These are phyloP conservation scores for Globisporangium nunn DNA, from an alignment of 352 stramenopile genomes.

Conservation along the genomic window DNA sequence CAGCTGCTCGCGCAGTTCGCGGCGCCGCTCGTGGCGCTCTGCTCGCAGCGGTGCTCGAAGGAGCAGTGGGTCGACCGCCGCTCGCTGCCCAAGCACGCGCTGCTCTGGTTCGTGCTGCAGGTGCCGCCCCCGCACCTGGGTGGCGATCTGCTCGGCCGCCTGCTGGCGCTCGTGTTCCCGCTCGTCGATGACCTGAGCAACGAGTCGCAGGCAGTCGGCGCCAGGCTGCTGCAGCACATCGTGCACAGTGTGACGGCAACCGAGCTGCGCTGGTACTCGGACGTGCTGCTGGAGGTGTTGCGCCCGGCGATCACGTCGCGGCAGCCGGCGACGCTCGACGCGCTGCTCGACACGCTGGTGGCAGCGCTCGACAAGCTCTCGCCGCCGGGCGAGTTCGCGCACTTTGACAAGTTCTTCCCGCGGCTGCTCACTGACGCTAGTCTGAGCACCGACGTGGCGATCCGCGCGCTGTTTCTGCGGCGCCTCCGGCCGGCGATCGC, in stretches of 20 bases:
- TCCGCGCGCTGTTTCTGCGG: slow-evolving; percentile 53
- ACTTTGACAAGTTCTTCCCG: slow-evolving; percentile 66
- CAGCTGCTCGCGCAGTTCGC: slow-evolving; percentile 26
- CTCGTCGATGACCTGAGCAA: slow-evolving; percentile 69
- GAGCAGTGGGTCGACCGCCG: slow-evolving; percentile 48
- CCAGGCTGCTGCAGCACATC: slow-evolving; percentile 53
- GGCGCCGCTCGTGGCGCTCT: slow-evolving; percentile 32
- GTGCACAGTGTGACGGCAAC: slow-evolving; percentile 53
- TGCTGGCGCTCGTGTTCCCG: slow-evolving; percentile 73
- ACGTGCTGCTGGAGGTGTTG: slow-evolving; percentile 73
- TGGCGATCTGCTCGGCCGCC: slow-evolving; percentile 59
- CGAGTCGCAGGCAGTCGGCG: slow-evolving; percentile 52
- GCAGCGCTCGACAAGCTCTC: slow-evolving; percentile 61
- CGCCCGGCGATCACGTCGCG: slow-evolving; percentile 52
- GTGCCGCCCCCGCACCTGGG: slow-evolving; percentile 53
- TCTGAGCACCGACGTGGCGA: slow-evolving; percentile 42
- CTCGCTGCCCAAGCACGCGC: slow-evolving; percentile 45
- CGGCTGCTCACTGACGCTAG: slow-evolving; percentile 60
- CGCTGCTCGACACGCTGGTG: slow-evolving; percentile 48
- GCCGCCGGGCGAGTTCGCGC: slow-evolving; percentile 33
- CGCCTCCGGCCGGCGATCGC: slow-evolving; percentile 37
- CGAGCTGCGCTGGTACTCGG: slow-evolving; percentile 75
- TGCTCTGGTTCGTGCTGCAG: slow-evolving; percentile 47
- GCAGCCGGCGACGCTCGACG: slow-evolving; percentile 44
- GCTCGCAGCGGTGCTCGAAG: slow-evolving; percentile 48